phyloP scores from a whole-genome alignment of 2,329 filamentous ascomycete genomes.

The Verruconis gallopava region DNA sequence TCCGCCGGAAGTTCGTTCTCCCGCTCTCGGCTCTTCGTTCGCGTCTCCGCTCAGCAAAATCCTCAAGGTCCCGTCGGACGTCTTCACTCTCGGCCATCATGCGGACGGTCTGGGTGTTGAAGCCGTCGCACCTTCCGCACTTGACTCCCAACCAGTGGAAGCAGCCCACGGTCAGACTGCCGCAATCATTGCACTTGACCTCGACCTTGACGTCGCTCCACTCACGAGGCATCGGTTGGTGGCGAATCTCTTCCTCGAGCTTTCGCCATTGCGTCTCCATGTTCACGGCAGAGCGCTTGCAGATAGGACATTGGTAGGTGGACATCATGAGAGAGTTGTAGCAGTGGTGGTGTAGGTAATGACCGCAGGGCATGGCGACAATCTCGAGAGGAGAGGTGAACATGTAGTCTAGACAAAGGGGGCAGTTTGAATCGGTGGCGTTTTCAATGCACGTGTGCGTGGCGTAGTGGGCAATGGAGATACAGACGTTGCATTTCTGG shows the following conservation, averaged over 20 bases:
- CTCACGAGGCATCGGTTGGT: conserved; percentile 82
- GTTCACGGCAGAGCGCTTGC: conserved; percentile 90
- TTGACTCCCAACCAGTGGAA: conserved; percentile 95
- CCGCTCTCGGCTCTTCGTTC: not conserved
- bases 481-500: conserved; percentile 68
- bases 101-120: conserved; percentile 38
- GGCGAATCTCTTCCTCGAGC: conserved; percentile 71
- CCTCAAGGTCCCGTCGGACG: conserved; percentile 17
- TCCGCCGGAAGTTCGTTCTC: not conserved
- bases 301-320: conserved; percentile 93
- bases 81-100: conserved; percentile 26
- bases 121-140: conserved; percentile 50
- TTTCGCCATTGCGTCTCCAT: conserved; percentile 95
- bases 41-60: conserved; percentile 4
- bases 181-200: conserved; percentile 91
- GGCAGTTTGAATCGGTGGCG: conserved; percentile 89
- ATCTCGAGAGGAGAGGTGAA: conserved; percentile 82
- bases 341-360: conserved; percentile 86
- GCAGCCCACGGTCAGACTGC: conserved; percentile 67
- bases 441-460: conserved; percentile 90
- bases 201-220: conserved; percentile 69
- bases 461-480: conserved; percentile 71
- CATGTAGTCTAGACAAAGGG: conserved; percentile 93
- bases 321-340: conserved; percentile 77
- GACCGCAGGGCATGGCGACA: conserved; percentile 89